phyloP scores from a whole-genome alignment of 2,329 filamentous ascomycete genomes.

The Fusarium sp. region DNA sequence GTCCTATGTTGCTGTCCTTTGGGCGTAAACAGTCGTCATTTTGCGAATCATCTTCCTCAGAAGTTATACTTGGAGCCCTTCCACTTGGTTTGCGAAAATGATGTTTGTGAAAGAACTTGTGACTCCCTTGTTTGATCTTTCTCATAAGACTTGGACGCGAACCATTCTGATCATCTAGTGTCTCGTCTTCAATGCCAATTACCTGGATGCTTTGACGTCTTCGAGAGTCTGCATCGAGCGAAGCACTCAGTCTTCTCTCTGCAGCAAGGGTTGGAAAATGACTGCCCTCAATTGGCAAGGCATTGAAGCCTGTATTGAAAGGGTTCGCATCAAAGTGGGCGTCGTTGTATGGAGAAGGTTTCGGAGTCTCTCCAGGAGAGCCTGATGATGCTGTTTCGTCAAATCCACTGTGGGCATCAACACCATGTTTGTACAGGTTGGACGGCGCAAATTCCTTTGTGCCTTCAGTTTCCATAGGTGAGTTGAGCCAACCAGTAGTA shows the following conservation, averaged over 20 bases:
- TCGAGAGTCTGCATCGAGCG: constrained; percentile 45
- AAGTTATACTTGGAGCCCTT: constrained; percentile 4
- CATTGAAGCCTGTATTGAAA: constrained; percentile 29
- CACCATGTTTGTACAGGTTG: constrained; percentile 48
- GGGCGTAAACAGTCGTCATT: constrained; percentile 18
- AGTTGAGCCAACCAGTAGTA: constrained; percentile 50
- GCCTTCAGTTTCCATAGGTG: constrained; percentile 39
- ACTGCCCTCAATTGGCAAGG: neutral
- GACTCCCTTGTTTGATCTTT: constrained; percentile 48
- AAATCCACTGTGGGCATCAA: constrained; percentile 50
- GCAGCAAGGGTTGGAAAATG: constrained; percentile 5
- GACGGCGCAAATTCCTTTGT: constrained; percentile 9
- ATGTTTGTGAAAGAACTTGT: constrained; percentile 43
- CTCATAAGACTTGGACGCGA: constrained; percentile 48
- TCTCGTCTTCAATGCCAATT: constrained; percentile 16
- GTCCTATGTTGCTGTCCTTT: constrained; percentile 41
- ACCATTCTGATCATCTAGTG: constrained; percentile 19
- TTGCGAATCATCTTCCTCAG: constrained; percentile 5
- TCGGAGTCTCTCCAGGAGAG: constrained; percentile 26
- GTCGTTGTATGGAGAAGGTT: constrained; percentile 27
- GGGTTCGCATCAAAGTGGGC: constrained; percentile 45
- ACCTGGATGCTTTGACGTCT: constrained; percentile 47
- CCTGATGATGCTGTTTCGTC: constrained; percentile 11
- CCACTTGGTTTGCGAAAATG: constrained; percentile 36
- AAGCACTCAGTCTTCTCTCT: constrained; percentile 42